These are phyloP conservation scores for Conringia planisiliqua DNA, from an alignment of 345 rosid genomes.

Conservation along the genomic window DNA sequence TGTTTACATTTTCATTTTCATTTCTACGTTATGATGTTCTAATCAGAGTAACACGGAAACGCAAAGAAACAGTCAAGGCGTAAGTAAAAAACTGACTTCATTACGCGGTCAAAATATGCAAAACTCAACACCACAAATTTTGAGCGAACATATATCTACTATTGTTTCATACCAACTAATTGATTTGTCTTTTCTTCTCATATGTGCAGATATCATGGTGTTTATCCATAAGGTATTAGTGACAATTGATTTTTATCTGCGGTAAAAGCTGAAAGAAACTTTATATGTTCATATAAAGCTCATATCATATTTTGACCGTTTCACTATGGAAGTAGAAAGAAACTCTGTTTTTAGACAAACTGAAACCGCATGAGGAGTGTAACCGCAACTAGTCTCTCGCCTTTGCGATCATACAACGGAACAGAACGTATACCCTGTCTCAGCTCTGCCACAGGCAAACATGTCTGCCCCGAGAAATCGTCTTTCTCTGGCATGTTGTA, in stretches of 20 bases:
- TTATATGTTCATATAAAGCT: no score
- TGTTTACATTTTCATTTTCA: neutral
- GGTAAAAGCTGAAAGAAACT: no score
- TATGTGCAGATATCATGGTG: neutral
- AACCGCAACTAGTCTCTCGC: slow-evolving; percentile 40
- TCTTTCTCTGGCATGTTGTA: slow-evolving; percentile 68
- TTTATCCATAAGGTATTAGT: neutral
- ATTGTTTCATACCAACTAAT: neutral
- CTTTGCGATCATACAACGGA: slow-evolving; percentile 56
- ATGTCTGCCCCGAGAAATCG: slow-evolving; percentile 69
- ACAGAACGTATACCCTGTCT: slow-evolving; percentile 58
- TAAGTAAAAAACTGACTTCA: neutral
- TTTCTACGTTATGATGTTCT: neutral
- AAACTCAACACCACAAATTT: neutral
- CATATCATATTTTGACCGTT: no score
- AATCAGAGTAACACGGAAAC: neutral
- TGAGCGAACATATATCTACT: neutral
- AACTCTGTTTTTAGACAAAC: slow-evolving; percentile 31
- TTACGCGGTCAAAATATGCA: neutral
- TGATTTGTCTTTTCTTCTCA: neutral
- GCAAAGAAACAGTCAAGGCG: neutral
- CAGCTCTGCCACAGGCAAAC: slow-evolving; percentile 61
- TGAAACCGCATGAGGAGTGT: slow-evolving; percentile 65
- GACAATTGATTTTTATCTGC: neutral
- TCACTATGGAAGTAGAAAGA: neutral